Conservation (phyloP, 75 land plant species). For the Pinus tabuliformis region DNA sequence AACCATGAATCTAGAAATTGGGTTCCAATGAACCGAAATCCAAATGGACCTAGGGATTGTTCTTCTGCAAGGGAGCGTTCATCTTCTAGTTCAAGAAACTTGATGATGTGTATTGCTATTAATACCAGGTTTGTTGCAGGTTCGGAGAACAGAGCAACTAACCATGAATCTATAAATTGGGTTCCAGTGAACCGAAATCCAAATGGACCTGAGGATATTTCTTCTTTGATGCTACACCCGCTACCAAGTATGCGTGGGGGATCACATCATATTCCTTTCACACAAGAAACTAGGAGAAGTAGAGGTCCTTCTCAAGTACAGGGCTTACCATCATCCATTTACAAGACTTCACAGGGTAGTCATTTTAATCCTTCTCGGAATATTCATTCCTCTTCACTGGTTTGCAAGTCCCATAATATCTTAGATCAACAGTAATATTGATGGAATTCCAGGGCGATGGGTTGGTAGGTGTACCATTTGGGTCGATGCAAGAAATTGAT, state of each 20-base stretch:
- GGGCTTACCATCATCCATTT: neutral
- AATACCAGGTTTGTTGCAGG: constrained; percentile 1
- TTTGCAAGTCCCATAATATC: neutral
- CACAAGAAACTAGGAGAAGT: constrained; percentile 1
- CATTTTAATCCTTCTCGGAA: neutral
- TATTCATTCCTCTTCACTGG: constrained; percentile 1
- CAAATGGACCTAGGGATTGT: neutral
- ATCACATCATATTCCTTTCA: neutral
- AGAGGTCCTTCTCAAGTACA: neutral
- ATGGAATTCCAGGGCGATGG: constrained; percentile 4
- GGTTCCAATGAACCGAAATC: neutral
- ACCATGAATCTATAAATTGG: constrained; percentile 8
- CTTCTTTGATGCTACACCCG: constrained; percentile 2
- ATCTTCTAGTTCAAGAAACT: neutral
- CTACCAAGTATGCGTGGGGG: neutral
- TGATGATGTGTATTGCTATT: constrained; percentile 1
- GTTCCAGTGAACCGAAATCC: neutral
- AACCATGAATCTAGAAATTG: constrained; percentile 8
- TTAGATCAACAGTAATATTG: neutral
- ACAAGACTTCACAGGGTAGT: neutral
- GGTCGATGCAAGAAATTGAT: neutral
- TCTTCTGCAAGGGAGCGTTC: neutral
- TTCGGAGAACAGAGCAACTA: neutral
- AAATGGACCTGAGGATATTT: neutral
- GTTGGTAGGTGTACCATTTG: constrained; percentile 1